These are phyloP conservation scores for Solidago caesia DNA, from an alignment of 129 eudicot genomes.

Conservation along the genomic window DNA sequence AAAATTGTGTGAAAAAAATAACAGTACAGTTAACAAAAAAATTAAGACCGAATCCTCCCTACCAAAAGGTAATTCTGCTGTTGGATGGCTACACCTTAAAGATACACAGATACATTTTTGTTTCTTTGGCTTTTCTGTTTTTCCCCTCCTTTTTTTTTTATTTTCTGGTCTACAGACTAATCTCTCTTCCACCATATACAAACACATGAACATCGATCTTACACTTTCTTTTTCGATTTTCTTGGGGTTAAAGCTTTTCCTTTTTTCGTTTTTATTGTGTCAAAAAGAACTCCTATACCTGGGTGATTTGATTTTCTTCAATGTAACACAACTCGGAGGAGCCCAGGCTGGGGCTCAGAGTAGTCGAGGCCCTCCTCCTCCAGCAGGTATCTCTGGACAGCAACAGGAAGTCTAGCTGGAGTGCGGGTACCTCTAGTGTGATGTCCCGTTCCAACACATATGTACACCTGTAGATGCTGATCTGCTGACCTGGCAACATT, in stretches of 20 bases:
- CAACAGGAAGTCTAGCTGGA: constrained; percentile 78
- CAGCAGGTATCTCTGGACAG: constrained; percentile 79
- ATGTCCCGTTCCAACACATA: constrained; percentile 91
- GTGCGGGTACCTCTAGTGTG: constrained; percentile 83
- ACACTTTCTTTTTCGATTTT: constrained; percentile 19
- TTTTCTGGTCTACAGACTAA: constrained; percentile 36
- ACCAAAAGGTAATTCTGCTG: constrained; percentile 34
- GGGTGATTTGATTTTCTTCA: constrained; percentile 30
- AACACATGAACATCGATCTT: constrained; percentile 36
- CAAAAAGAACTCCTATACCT: constrained; percentile 60
- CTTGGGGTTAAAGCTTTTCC: constrained; percentile 22
- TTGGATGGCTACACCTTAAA: constrained; percentile 40
- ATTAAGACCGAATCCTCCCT: constrained; percentile 25
- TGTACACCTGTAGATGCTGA: constrained; percentile 66
- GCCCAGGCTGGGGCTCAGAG: constrained; percentile 90
- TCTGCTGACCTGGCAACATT: constrained; percentile 81
- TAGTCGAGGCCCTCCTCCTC: constrained; percentile 90
- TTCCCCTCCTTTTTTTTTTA: constrained; percentile 5
- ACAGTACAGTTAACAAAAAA: constrained; percentile 30
- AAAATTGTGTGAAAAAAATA: constrained; percentile 30
- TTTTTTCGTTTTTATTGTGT: constrained; percentile 35
- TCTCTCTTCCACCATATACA: constrained; percentile 54
- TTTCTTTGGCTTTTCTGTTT: constrained; percentile 19
- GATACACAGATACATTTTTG: constrained; percentile 36
- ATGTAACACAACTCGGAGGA: constrained; percentile 74